Percentiles rank a stretch among this genome's conserved stretches.
Conservation (phyloP, 495 filamentous ascomycete species). For the Tuber calosporum region DNA sequence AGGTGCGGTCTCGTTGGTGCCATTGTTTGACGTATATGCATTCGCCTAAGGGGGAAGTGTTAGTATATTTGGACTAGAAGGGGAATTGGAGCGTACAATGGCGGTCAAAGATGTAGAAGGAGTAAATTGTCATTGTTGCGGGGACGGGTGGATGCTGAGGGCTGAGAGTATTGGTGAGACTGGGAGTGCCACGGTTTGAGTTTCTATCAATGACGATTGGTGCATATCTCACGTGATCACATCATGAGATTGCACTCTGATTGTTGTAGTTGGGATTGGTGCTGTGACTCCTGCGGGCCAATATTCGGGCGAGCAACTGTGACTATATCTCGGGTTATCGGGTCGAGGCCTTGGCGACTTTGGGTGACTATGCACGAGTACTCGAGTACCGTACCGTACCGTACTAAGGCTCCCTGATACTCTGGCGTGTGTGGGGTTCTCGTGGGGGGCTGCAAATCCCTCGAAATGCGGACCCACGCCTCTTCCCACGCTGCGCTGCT, state of each 20-base stretch:
- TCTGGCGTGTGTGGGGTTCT: neutral
- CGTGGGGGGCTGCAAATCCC: neutral
- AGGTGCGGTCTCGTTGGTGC: constrained; percentile 43
- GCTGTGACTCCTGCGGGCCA: neutral
- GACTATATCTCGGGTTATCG: neutral
- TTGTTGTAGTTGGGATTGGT: neutral
- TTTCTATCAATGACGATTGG: neutral
- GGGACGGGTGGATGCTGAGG: neutral
- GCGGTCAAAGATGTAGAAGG: constrained; percentile 97
- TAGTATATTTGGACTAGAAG: constrained; percentile 17
- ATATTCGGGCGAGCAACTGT: neutral
- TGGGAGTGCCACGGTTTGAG: neutral
- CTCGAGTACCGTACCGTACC: no score
- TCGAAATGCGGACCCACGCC: neutral
- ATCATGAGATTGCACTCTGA: neutral
- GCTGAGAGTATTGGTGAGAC: neutral
- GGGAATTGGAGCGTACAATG: constrained; percentile 61
- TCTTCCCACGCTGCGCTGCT: neutral
- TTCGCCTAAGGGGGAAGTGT: constrained; percentile 58
- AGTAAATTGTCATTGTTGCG: constrained; percentile 76
- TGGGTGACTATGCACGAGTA: no score
- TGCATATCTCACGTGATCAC: neutral
- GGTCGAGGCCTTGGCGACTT: neutral
- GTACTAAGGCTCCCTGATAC: neutral
- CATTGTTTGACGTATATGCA: constrained; percentile 92